These are phyloP conservation scores for Dendrobium chrysotoxum DNA, from an alignment of 106 monocot genomes.

Conservation along the genomic window DNA sequence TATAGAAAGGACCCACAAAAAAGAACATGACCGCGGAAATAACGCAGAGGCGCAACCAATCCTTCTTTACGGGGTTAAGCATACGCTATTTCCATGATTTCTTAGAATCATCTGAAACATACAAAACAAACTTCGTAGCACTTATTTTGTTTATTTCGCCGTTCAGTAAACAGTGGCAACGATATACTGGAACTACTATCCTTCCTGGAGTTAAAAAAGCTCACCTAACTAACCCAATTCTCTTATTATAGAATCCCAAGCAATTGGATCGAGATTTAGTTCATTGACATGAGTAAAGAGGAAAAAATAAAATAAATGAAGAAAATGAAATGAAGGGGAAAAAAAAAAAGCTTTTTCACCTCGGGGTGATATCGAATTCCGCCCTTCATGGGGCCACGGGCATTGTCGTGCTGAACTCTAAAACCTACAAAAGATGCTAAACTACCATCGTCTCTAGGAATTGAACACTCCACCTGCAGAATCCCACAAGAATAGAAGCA, in stretches of 20 bases:
- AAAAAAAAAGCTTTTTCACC: conserved; percentile 20
- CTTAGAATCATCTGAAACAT: not conserved
- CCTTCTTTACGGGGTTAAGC: no score
- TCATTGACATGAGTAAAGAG: not conserved
- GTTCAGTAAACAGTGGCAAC: not conserved
- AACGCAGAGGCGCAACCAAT: no score
- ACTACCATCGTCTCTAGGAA: conserved; percentile 85
- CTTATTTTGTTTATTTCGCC: not conserved
- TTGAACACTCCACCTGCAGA: conserved; percentile 88
- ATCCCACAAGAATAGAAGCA: not conserved
- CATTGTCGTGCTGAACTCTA: conserved; percentile 94
- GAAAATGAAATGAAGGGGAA: not conserved
- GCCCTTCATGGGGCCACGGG: conserved; percentile 95
- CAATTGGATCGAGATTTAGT: not conserved
- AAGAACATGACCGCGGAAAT: no score
- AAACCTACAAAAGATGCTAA: conserved; percentile 82
- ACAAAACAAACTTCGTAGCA: not conserved
- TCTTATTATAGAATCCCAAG: not conserved
- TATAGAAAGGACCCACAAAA: no score
- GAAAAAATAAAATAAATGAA: not conserved
- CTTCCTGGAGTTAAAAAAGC: not conserved
- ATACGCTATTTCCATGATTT: no score
- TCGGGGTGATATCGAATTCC: conserved; percentile 93
- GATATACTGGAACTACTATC: not conserved
- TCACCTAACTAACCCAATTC: not conserved